A percentile compares a stretch with the other conserved stretches of the same genome.
Conservation (phyloP, 768 basidiomycete species). For the Mrakia frigida region DNA sequence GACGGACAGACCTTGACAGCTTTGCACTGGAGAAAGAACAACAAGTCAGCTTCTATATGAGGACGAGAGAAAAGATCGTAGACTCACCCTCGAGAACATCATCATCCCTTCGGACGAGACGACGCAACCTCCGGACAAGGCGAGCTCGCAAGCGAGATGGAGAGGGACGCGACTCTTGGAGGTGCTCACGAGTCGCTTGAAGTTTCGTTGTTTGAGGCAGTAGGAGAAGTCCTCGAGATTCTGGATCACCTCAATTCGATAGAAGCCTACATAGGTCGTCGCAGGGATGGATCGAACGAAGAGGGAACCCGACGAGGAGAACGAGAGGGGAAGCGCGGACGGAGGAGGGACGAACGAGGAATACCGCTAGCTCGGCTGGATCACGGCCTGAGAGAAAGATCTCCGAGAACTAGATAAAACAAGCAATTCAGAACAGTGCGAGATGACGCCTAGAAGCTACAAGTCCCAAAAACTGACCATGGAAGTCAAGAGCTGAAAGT, state of each 20-base stretch:
- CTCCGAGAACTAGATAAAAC: too few relatives aligned
- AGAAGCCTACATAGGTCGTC: too few relatives aligned
- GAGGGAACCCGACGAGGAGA: neutral
- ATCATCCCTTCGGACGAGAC: neutral
- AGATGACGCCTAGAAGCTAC: too few relatives aligned
- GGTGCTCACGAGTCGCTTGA: neutral
- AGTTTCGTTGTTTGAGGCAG: neutral
- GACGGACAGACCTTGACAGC: neutral
- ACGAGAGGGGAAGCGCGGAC: neutral
- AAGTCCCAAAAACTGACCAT: too few relatives aligned
- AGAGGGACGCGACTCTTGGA: neutral
- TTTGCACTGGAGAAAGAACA: neutral
- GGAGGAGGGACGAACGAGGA: neutral
- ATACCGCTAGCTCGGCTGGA: neutral
- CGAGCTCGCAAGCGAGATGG: neutral
- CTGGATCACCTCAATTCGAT: too few relatives aligned
- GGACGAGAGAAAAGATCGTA: neutral
- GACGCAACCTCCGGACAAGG: neutral
- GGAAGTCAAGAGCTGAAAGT: neutral
- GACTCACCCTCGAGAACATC: neutral
- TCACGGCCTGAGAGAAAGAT: neutral
- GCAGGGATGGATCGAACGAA: too few relatives aligned
- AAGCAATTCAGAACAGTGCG: too few relatives aligned
- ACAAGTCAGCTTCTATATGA: neutral
- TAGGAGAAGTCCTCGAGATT: neutral